phyloP scores from a whole-genome alignment of 129 eudicot genomes.

The Ambrosia trifida region DNA sequence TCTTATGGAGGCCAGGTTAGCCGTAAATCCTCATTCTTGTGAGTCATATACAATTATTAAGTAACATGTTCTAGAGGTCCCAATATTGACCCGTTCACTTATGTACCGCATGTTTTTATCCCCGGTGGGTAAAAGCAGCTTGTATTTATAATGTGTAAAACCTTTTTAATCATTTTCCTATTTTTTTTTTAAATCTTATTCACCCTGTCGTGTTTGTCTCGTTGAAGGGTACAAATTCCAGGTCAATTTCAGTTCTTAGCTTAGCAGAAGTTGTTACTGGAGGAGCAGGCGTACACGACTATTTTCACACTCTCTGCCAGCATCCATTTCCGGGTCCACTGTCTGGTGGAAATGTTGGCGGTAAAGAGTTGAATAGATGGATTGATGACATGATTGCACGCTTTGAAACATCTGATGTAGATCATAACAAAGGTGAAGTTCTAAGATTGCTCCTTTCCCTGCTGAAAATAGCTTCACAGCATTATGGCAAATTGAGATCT shows the following conservation, averaged over 20 bases:
- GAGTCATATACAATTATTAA: background rate
- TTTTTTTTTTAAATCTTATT: background rate
- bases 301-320: constrained; percentile 31
- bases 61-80: background rate
- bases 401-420: constrained; percentile 40
- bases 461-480: constrained; percentile 83
- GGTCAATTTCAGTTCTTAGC: constrained; percentile 70
- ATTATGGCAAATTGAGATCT: constrained; percentile 92
- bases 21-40: constrained; percentile 6
- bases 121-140: background rate
- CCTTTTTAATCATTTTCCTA: background rate
- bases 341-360: constrained; percentile 35
- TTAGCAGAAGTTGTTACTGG: constrained; percentile 59
- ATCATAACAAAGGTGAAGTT: constrained; percentile 52
- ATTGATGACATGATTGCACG: constrained; percentile 80
- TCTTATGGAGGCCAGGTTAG: constrained; percentile 70
- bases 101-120: background rate
- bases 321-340: constrained; percentile 41
- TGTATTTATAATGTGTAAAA: background rate
- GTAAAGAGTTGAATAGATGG: constrained; percentile 50
- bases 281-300: constrained; percentile 27
- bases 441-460: constrained; percentile 73
- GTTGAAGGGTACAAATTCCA: constrained; percentile 58
- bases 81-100: constrained; percentile 5
- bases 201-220: constrained; percentile 13